A percentile compares a stretch with the other conserved stretches of the same genome.
phyloP scores from a whole-genome alignment of 2,329 filamentous ascomycete genomes.

The Alternaria gaisen region DNA sequence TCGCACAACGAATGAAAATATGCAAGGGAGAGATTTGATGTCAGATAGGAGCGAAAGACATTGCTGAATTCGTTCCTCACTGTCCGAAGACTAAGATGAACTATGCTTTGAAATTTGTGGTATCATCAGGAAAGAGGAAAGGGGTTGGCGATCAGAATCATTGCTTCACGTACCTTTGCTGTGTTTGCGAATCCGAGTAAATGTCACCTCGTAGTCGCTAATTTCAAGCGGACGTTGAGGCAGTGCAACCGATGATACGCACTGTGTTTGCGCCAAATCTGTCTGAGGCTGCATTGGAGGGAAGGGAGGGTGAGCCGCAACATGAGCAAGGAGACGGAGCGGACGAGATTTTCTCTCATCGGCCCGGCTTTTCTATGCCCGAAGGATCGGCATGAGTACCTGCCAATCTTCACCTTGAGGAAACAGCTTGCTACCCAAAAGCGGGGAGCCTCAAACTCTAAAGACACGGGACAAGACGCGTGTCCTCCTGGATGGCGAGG shows the following conservation, averaged over 20 bases:
- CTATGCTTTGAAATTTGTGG: conserved; percentile 52
- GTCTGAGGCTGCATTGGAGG: conserved; percentile 7
- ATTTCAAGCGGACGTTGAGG: conserved; percentile 3
- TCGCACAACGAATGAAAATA: conserved; percentile 1
- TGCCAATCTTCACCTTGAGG: conserved; percentile 22
- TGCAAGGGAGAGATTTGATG: not conserved
- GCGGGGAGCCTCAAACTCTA: conserved; percentile 33
- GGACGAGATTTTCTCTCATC: conserved; percentile 12
- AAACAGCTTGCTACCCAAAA: conserved; percentile 37
- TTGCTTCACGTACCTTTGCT: conserved; percentile 35
- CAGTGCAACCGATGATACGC: conserved; percentile 5
- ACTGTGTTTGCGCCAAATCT: conserved; percentile 7
- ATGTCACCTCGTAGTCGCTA: conserved; percentile 1
- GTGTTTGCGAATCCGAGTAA: not conserved
- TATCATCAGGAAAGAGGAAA: conserved; percentile 51
- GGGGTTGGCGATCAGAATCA: conserved; percentile 12
- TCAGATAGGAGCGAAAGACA: conserved; percentile 58
- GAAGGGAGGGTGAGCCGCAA: conserved; percentile 5
- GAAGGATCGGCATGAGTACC: conserved; percentile 25
- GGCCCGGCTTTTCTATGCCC: conserved; percentile 9
- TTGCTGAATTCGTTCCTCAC: conserved; percentile 52
- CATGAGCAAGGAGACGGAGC: conserved; percentile 1
- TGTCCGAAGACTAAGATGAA: conserved; percentile 53
- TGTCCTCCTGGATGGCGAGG: not conserved
- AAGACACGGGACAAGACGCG: conserved; percentile 13